A percentile compares a stretch with the other conserved stretches of the same genome.
These are phyloP conservation scores for Paracoccidioides brasiliensis DNA, from an alignment of 2,329 filamentous ascomycete genomes.

Conservation along the genomic window DNA sequence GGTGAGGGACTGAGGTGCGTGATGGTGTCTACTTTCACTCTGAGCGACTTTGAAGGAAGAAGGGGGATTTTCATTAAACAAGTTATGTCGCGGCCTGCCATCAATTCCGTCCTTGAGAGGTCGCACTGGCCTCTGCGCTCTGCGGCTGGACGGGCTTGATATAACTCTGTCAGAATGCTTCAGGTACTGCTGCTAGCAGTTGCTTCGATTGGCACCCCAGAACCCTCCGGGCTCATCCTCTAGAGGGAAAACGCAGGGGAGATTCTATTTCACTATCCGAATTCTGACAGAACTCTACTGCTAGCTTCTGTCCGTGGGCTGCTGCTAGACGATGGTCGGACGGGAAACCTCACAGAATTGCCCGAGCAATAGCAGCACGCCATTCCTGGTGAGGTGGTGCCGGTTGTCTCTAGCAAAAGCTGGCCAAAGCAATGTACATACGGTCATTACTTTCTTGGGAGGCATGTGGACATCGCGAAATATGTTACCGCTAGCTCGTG, in stretches of 20 bases:
- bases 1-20: slow-evolving; percentile 3
- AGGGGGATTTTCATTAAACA: background rate
- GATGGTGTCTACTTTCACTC: background rate
- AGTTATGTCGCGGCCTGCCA: background rate
- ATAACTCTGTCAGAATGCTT: background rate
- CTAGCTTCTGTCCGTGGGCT: no score
- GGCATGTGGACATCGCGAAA: no score
- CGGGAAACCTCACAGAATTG: no score
- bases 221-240: background rate
- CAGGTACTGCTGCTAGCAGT: background rate
- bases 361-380: no score
- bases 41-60: background rate
- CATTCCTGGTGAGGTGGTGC: no score
- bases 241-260: background rate
- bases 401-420: no score
- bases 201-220: background rate
- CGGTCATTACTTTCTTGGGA: no score
- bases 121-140: background rate
- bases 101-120: background rate
- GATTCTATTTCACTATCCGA: background rate
- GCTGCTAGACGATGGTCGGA: no score
- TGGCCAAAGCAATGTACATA: no score
- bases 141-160: background rate
- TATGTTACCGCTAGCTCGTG: no score
- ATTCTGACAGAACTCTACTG: no score